Percentiles rank a stretch among this genome's conserved stretches.
phyloP scores from a whole-genome alignment of 2,329 filamentous ascomycete species.

The Trematosphaeria pertusa region DNA sequence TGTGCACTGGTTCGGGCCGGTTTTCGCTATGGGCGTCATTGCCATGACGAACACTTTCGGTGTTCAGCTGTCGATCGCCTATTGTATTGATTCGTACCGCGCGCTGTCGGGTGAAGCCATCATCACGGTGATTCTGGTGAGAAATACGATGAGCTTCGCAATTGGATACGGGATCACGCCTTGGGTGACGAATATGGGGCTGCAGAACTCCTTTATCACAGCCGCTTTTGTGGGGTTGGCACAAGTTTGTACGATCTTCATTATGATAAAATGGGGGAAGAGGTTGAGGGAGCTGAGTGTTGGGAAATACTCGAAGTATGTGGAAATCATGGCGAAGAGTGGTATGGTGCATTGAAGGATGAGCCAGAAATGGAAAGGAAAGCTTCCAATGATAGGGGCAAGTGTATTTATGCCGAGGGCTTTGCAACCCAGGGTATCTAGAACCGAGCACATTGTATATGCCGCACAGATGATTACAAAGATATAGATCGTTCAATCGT shows the following conservation, averaged over 20 bases:
- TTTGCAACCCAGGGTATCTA: too few relatives aligned
- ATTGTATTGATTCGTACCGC: constrained; percentile 59
- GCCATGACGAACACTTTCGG: constrained; percentile 54
- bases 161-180: constrained; percentile 60
- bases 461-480: too few relatives aligned
- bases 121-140: constrained; percentile 57
- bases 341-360: constrained; percentile 28
- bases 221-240: constrained; percentile 54
- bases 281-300: constrained; percentile 33
- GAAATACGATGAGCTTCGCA: constrained; percentile 60
- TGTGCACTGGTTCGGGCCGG: constrained; percentile 56
- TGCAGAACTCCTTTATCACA: constrained; percentile 53
- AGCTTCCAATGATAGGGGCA: too few relatives aligned
- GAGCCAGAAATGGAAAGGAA: too few relatives aligned
- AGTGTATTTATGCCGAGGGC: too few relatives aligned
- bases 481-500: too few relatives aligned
- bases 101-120: constrained; percentile 58
- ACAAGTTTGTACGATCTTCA: constrained; percentile 47
- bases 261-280: constrained; percentile 60
- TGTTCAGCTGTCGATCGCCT: constrained; percentile 53
- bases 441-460: too few relatives aligned
- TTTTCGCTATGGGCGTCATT: constrained; percentile 57
- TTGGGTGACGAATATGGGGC: constrained; percentile 52
- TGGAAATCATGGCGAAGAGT: constrained; percentile 24
- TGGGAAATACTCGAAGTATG: constrained; percentile 20